phyloP scores from a whole-genome alignment of 2,329 filamentous ascomycete genomes.

The Onygenales sp. region DNA sequence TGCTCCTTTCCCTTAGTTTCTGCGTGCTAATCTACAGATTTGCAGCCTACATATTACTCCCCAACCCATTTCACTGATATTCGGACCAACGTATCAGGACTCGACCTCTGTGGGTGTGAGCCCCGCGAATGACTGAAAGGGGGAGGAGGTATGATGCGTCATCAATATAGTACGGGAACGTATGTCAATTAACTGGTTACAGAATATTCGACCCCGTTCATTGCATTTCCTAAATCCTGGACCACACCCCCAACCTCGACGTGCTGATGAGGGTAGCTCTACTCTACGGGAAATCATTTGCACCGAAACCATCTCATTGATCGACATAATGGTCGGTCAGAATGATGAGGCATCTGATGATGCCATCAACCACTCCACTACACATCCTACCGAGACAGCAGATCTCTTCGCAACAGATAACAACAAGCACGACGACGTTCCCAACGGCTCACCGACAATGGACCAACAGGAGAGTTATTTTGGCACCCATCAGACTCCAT shows the following conservation, averaged over 20 bases:
- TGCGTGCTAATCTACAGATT: not conserved
- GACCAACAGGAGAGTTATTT: not conserved
- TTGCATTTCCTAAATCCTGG: not conserved
- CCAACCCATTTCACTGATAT: not conserved
- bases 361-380: not conserved
- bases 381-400: not conserved
- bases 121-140: not conserved
- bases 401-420: not conserved
- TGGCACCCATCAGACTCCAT: not conserved
- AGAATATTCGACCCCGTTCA: not conserved
- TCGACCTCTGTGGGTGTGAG: not conserved
- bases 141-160: not conserved
- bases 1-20: not conserved
- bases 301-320: not conserved
- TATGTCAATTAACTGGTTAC: not conserved
- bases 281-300: not conserved
- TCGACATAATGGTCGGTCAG: slow-evolving; percentile 4
- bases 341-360: not conserved
- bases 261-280: not conserved
- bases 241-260: not conserved
- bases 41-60: not conserved
- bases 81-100: not conserved
- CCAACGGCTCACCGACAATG: not conserved
- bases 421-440: not conserved
- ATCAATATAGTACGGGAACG: not conserved